Percentiles rank a stretch among this genome's conserved stretches.
Conservation (phyloP, 108 stramenopile genomes). For the Skeletonema marinoi region DNA sequence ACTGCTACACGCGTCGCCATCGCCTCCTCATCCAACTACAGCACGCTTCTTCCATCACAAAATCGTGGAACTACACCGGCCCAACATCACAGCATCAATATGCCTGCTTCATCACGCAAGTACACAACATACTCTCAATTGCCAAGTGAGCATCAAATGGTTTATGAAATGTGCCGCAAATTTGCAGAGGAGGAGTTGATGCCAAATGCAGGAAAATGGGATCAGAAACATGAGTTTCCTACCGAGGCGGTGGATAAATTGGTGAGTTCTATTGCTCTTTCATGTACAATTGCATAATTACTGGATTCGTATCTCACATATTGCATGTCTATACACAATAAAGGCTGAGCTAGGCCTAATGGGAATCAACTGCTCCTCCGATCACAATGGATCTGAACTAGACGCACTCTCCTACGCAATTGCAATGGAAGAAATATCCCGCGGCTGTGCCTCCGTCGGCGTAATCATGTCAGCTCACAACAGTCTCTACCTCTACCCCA, state of each 20-base stretch:
- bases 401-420: constrained; percentile 97
- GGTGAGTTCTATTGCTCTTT: constrained; percentile 25
- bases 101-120: background rate
- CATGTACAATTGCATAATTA: too few species aligned
- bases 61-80: background rate
- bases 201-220: constrained; percentile 92
- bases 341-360: constrained; percentile 93
- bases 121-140: constrained; percentile 8
- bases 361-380: constrained; percentile 89
- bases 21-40: background rate
- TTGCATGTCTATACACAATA: background rate
- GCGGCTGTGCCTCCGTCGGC: constrained; percentile 95
- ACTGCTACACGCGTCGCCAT: background rate
- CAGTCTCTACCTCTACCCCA: constrained; percentile 92
- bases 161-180: constrained; percentile 93
- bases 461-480: constrained; percentile 97
- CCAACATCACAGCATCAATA: background rate
- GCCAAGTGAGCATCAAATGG: constrained; percentile 85
- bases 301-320: too few species aligned
- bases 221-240: constrained; percentile 85
- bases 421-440: constrained; percentile 98
- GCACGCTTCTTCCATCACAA: background rate
- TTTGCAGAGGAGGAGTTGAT: constrained; percentile 94
- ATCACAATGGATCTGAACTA: constrained; percentile 87
- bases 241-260: constrained; percentile 62